Evolutionary conservation across 352 stramenopile species (phyloP).

Genomic region (Globisporangium polare): DNA sequence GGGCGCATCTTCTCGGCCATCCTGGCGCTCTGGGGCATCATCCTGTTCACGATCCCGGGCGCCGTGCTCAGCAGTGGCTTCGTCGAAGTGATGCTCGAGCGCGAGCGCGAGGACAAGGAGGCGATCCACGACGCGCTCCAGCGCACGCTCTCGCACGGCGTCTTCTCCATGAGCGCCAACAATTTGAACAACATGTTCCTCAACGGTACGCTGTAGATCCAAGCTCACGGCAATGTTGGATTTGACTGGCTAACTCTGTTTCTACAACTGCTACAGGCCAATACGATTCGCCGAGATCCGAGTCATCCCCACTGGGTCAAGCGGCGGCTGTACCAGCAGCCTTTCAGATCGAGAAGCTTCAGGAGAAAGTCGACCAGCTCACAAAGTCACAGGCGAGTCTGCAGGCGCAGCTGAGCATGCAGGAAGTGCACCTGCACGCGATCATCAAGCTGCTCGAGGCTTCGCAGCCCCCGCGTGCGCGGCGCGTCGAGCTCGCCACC

Average conservation of each 20-base stretch:
- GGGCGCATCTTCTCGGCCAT: conserved; percentile 72
- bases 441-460: conserved; percentile 46
- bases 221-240: neutral
- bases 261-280: conserved; percentile 12
- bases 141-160: conserved; percentile 43
- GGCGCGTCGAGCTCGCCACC: conserved; percentile 9
- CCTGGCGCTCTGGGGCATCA: conserved; percentile 81
- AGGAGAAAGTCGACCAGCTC: conserved; percentile 57
- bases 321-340: conserved; percentile 16
- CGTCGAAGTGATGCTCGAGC: conserved; percentile 82
- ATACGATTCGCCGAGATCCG: conserved; percentile 28
- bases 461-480: conserved; percentile 12
- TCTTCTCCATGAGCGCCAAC: conserved; percentile 28
- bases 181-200: conserved; percentile 38
- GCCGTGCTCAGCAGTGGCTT: conserved; percentile 79
- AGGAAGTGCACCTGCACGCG: conserved; percentile 53
- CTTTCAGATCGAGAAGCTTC: conserved; percentile 25
- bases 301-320: conserved; percentile 25
- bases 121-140: conserved; percentile 51
- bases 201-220: conserved; percentile 13
- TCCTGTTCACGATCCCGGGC: conserved; percentile 81
- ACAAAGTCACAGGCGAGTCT: conserved; percentile 49
- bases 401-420: conserved; percentile 46
- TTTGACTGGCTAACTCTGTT: conserved; percentile 8
- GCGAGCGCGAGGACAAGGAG: conserved; percentile 56